phyloP scores from a whole-genome alignment of 2,329 filamentous ascomycete genomes.

The Fusarium odoratissimum region DNA sequence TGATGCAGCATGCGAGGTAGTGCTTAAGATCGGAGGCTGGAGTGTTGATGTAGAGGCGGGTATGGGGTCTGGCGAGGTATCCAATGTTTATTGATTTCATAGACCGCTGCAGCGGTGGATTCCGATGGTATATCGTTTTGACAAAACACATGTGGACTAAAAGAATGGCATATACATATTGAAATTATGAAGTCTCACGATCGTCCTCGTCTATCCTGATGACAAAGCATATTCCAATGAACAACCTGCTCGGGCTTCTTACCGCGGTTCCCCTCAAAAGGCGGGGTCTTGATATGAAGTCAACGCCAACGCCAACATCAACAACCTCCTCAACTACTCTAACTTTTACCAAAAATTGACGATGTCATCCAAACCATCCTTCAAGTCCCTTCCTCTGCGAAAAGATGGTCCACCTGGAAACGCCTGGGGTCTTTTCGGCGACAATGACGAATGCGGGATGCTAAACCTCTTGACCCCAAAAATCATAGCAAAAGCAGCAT shows the following conservation, averaged over 20 bases:
- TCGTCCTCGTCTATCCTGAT: not conserved
- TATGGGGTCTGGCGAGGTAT: rapidly evolving
- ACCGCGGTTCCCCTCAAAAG: constrained; percentile 17
- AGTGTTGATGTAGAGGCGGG: rapidly evolving
- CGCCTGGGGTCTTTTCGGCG: constrained; percentile 67
- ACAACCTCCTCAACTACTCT: rapidly evolving
- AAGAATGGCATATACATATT: rapidly evolving
- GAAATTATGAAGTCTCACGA: too few relatives aligned
- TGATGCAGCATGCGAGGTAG: not conserved
- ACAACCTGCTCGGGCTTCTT: not conserved
- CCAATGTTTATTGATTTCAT: not conserved
- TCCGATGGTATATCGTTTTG: rapidly evolving
- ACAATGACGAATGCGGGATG: constrained; percentile 63
- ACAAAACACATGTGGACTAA: too few relatives aligned
- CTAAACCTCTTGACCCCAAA: constrained; percentile 63
- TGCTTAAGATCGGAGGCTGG: rapidly evolving
- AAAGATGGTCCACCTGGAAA: constrained; percentile 63
- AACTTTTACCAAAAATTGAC: rapidly evolving
- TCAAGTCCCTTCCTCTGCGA: constrained; percentile 61
- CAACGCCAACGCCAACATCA: not conserved
- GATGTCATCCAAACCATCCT: constrained; percentile 44
- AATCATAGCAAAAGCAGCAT: constrained; percentile 38
- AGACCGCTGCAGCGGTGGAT: rapidly evolving
- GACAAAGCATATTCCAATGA: not conserved
- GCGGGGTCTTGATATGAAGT: not conserved